Evolutionary conservation across 768 basidiomycete species (phyloP), one percentile per base, ranked within the genome.

Genomic region (Symmetrospora coprosmae): DNA sequence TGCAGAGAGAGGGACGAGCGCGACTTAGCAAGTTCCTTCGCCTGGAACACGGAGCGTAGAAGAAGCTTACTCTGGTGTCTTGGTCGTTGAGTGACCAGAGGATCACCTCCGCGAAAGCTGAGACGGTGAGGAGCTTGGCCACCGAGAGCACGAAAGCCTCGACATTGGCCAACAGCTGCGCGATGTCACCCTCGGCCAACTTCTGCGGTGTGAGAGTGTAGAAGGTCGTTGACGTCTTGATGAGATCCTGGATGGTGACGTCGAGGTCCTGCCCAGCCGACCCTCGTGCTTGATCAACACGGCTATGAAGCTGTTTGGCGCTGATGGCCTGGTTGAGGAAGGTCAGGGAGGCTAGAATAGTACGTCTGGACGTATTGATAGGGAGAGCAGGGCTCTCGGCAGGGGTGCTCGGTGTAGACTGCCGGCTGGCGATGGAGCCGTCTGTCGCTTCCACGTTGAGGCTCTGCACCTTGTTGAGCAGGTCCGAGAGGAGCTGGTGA

Each of bases 61-160:
- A n/a, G n/a, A n/a, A n/a, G n/a, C n/a, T n/a, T n/a, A n/a, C n/a
- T n/a, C n/a, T n/a, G n/a, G n/a, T n/a, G n/a, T n/a, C n/a, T n/a
- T n/a, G n/a, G n/a, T n/a, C n/a, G n/a, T n/a, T n/a, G n/a, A n/a
- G n/a, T n/a, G 68, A 64, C 62, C 66, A 66, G 25, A 59, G 61
- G 19, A 68, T 53, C 2, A 65, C 67, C 13, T 69, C 67, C 13
- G 68, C 65, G 72, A 92, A 91, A 65, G 83, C 80, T 30, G 73
- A 70, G 2, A 83, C 87, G 7, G 83, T 78, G 73, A 91, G 82
- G 40, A 81, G 78, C 23, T 71, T 75, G 50, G 88, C 76, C 1
- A 80, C 74, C 45, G 75, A 78, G 16, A 73, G 76, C 48, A 87
- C 72, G 2, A 81, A 76, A 17, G 70, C 65, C 27, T 79, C 78